Evolutionary conservation across 2,329 filamentous ascomycete species (phyloP).

Genomic region (Colletotrichum theobromicola): DNA sequence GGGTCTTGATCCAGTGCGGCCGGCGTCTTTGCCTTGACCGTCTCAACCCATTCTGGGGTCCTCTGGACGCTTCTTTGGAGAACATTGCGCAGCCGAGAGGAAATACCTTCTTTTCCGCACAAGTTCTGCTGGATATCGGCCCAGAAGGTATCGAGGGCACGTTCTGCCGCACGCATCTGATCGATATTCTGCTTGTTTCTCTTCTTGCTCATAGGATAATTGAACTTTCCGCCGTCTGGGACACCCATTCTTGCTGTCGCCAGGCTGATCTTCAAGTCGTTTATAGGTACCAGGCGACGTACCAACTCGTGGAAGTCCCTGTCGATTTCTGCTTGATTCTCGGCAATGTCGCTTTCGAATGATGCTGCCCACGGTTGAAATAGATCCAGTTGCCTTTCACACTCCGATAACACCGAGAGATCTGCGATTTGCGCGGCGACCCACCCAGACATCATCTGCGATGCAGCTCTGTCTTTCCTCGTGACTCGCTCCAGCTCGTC

Average conservation of each 20-base stretch:
- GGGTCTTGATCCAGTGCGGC: background rate
- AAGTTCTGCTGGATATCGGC: constrained; percentile 24
- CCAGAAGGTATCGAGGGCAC: constrained; percentile 54
- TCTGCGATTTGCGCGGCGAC: constrained; percentile 44
- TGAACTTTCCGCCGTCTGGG: constrained; percentile 44
- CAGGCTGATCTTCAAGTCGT: constrained; percentile 14
- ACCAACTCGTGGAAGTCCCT: constrained; percentile 27
- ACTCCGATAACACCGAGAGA: constrained; percentile 50
- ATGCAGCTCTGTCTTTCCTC: constrained; percentile 37
- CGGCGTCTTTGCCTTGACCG: background rate
- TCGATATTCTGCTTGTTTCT: constrained; percentile 49
- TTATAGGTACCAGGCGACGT: constrained; percentile 20
- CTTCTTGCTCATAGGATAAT: constrained; percentile 47
- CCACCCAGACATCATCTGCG: constrained; percentile 40
- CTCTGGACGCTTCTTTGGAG: constrained; percentile 24
- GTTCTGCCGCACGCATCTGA: constrained; percentile 50
- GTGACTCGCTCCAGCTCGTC: constrained; percentile 55
- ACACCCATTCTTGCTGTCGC: constrained; percentile 29
- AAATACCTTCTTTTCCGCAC: background rate
- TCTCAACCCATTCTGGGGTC: constrained; percentile 25
- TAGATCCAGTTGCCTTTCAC: constrained; percentile 46
- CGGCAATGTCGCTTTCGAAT: constrained; percentile 36
- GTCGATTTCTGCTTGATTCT: constrained; percentile 29
- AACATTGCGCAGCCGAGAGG: constrained; percentile 25
- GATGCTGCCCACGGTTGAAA: constrained; percentile 54